These are phyloP conservation scores for Penicillium freii DNA, from an alignment of 2,329 filamentous ascomycete genomes.

Conservation along the genomic window DNA sequence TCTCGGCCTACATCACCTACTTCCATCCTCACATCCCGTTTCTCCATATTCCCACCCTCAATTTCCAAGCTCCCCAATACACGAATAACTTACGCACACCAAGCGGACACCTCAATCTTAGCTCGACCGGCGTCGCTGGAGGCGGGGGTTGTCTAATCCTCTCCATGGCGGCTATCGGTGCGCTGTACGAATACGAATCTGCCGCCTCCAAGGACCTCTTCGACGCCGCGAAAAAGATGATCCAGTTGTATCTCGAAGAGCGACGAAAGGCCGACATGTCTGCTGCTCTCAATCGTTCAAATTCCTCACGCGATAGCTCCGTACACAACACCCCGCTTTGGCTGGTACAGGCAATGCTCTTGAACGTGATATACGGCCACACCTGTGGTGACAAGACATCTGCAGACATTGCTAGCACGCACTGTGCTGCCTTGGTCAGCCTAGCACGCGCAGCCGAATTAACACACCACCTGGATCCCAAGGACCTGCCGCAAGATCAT, in stretches of 20 bases:
- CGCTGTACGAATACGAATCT: conserved; percentile 83
- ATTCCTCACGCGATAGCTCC: conserved; percentile 56
- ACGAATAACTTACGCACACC: conserved; percentile 60
- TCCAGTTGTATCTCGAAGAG: conserved; percentile 88
- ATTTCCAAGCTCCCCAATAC: conserved; percentile 76
- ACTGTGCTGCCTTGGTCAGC: conserved; percentile 86
- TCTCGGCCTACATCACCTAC: conserved; percentile 83
- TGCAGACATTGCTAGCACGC: conserved; percentile 87
- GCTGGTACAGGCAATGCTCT: conserved; percentile 94
- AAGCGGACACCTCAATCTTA: conserved; percentile 51
- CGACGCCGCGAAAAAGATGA: conserved; percentile 92
- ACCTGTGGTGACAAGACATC: conserved; percentile 90
- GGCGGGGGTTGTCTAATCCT: conserved; percentile 83
- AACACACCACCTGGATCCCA: conserved; percentile 47
- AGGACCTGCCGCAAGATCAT: conserved; percentile 40
- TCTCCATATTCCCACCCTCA: conserved; percentile 83
- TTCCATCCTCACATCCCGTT: conserved; percentile 97
- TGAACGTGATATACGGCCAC: conserved; percentile 94
- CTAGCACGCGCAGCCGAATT: conserved; percentile 86
- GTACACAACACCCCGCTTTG: conserved; percentile 80
- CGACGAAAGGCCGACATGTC: conserved; percentile 79
- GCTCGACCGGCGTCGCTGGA: conserved; percentile 59
- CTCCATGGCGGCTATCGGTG: conserved; percentile 83
- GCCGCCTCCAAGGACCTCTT: conserved; percentile 80
- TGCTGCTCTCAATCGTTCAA: conserved; percentile 55